A percentile compares a stretch with the other conserved stretches of the same genome.
Conservation (phyloP, 2,329 filamentous ascomycete genomes). For the Lecanicillium sp. region DNA sequence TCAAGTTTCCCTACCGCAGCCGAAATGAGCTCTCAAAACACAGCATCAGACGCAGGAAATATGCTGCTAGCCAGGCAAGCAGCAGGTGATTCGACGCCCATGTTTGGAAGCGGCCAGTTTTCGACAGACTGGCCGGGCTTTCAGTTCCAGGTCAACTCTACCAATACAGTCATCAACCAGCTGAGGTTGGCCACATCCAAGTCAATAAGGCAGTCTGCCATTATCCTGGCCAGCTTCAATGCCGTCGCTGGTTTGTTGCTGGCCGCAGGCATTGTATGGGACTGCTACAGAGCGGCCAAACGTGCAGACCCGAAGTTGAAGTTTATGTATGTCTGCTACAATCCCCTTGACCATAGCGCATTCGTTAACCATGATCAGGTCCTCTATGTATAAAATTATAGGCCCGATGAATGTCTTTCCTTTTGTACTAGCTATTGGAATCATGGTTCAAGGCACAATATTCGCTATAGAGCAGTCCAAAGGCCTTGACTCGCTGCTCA, state of each 20-base stretch:
- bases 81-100: no score
- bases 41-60: no score
- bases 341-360: neutral
- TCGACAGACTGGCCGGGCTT: conserved; percentile 16
- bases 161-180: conserved; percentile 40
- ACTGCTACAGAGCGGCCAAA: conserved; percentile 41
- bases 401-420: conserved; percentile 43
- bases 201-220: conserved; percentile 52
- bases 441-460: conserved; percentile 48
- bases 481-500: conserved; percentile 44
- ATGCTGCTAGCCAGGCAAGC: no score
- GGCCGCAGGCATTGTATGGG: conserved; percentile 47
- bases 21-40: no score
- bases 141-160: conserved; percentile 30
- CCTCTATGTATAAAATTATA: conserved; percentile 34
- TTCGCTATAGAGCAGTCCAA: conserved; percentile 50
- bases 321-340: conserved; percentile 31
- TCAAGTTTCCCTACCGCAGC: no score
- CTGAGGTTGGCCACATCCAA: conserved; percentile 45
- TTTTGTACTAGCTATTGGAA: conserved; percentile 48
- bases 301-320: conserved; percentile 30
- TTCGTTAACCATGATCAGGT: conserved; percentile 17
- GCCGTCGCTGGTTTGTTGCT: conserved; percentile 49
- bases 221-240: conserved; percentile 56
- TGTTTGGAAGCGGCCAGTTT: conserved; percentile 1